phyloP scores from a whole-genome alignment of 1,139 yeast genomes.

The Lodderomyces elongisporus region DNA sequence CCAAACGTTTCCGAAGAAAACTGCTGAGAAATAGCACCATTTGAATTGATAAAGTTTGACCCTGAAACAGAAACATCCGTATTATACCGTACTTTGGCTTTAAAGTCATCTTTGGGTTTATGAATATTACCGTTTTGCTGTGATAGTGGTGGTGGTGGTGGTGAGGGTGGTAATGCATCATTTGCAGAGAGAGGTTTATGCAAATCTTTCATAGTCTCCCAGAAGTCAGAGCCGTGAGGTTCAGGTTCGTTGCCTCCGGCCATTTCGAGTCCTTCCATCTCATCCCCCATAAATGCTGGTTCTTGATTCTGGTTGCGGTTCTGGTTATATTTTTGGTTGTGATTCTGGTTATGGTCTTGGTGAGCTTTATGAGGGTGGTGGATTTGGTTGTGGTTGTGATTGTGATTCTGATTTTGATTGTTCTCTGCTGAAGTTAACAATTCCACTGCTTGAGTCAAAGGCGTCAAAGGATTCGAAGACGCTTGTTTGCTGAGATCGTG shows the following conservation, averaged over 20 bases:
- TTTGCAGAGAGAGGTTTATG: slow-evolving; percentile 4
- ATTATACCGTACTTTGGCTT: not conserved
- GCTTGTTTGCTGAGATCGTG: slow-evolving; percentile 10
- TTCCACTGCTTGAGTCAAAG: slow-evolving; percentile 42
- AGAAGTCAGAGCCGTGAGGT: slow-evolving; percentile 49
- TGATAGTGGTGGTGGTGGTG: no score
- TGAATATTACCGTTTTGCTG: not conserved
- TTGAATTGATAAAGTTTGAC: slow-evolving; percentile 22
- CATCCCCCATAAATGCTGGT: no score
- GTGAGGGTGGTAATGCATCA: no score
- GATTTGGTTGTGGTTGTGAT: no score
- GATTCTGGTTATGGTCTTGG: slow-evolving; percentile 9
- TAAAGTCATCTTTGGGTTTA: not conserved
- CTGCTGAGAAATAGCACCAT: slow-evolving; percentile 17
- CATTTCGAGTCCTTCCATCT: no score
- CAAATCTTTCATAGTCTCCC: slow-evolving; percentile 63
- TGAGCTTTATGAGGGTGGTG: not conserved
- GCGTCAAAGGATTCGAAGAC: slow-evolving; percentile 28
- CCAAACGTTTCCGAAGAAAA: no score
- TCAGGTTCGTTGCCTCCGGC: not conserved
- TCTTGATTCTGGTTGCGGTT: not conserved
- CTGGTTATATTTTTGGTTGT: slow-evolving; percentile 4
- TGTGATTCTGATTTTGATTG: slow-evolving; percentile 1
- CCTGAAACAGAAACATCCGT: not conserved
- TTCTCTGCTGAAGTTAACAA: slow-evolving; percentile 34